phyloP scores from a whole-genome alignment of 352 stramenopile species.

The Phytophthora agathidicida region DNA sequence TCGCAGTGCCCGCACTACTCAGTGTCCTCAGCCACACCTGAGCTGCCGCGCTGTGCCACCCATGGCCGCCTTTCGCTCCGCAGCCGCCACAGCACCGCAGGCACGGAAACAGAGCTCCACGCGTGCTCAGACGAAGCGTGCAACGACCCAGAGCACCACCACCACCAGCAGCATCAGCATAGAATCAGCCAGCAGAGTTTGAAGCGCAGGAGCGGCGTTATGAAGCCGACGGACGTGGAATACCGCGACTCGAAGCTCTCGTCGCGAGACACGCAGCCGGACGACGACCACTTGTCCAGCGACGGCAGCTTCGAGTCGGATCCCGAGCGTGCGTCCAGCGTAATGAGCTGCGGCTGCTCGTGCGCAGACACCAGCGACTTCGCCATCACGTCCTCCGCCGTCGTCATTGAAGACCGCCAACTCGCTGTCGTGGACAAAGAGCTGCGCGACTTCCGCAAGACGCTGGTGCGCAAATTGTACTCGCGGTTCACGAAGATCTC shows the following conservation, averaged over 20 bases:
- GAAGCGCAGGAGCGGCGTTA: constrained; percentile 16
- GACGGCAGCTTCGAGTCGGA: constrained; percentile 46
- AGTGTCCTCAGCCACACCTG: constrained; percentile 14
- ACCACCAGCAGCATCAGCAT: constrained; percentile 10
- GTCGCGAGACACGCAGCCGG: constrained; percentile 32
- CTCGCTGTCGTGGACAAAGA: constrained; percentile 74
- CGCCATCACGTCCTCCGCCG: constrained; percentile 44
- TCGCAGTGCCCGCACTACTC: constrained; percentile 20
- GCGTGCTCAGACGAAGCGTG: constrained; percentile 23
- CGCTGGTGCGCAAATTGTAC: constrained; percentile 67
- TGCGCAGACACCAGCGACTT: constrained; percentile 42
- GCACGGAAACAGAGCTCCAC: constrained; percentile 30
- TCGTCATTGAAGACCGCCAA: constrained; percentile 72
- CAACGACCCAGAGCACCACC: constrained; percentile 14
- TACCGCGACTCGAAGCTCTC: constrained; percentile 42
- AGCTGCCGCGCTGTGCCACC: constrained; percentile 44
- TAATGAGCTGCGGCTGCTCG: constrained; percentile 56
- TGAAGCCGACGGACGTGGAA: constrained; percentile 5
- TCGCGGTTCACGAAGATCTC: constrained; percentile 54
- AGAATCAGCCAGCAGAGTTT: constrained; percentile 24
- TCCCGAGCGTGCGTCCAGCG: constrained; percentile 40
- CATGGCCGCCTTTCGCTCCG: constrained; percentile 43
- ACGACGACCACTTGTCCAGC: constrained; percentile 46
- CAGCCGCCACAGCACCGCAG: constrained; percentile 40
- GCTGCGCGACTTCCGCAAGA: constrained; percentile 65